phyloP scores from a whole-genome alignment of 2,329 filamentous ascomycete species.

The Tolypocladium pustulatum region DNA sequence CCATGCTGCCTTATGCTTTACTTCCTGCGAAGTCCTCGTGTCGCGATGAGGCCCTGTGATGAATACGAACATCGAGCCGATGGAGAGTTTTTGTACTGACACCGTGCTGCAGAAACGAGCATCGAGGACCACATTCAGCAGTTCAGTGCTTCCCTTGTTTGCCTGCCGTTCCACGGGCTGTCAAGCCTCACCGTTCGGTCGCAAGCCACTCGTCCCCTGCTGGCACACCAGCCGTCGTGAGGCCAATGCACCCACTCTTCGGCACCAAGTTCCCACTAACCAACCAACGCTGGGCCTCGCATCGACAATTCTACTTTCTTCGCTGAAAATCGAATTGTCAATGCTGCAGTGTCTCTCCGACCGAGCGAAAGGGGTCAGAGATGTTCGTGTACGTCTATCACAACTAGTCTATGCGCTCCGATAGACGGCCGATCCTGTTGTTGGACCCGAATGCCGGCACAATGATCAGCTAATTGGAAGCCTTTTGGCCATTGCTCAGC shows the following conservation, averaged over 20 bases:
- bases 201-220: neutral
- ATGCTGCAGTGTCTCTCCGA: neutral
- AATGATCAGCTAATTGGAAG: neutral
- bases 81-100: neutral
- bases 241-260: neutral
- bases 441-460: neutral
- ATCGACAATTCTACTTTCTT: neutral
- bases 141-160: neutral
- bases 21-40: neutral
- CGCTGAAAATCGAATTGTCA: neutral
- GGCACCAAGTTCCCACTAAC: neutral
- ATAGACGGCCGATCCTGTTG: neutral
- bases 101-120: neutral
- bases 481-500: neutral
- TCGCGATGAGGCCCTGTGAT: neutral
- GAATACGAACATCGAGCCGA: neutral
- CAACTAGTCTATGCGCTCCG: neutral
- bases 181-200: constrained; percentile 2
- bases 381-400: neutral
- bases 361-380: neutral
- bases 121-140: neutral
- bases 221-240: neutral
- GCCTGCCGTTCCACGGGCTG: neutral
- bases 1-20: neutral
- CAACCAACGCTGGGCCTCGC: neutral